Percentiles rank a stretch among this genome's conserved stretches.
Conservation (phyloP, 306 rosid species). For the Dalbergia cochinchinensis region DNA sequence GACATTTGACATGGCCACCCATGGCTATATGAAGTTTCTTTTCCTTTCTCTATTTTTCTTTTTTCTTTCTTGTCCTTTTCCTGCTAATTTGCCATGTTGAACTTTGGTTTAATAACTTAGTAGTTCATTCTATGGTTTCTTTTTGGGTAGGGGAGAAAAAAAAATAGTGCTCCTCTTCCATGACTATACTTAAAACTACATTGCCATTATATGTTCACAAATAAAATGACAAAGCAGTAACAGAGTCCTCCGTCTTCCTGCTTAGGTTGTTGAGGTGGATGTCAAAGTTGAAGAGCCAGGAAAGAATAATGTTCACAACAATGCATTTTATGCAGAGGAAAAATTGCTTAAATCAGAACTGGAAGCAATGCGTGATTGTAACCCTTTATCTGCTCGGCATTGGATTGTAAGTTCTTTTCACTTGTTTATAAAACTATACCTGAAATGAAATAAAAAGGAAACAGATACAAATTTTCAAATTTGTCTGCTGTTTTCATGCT, state of each 20-base stretch:
- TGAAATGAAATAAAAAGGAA: neutral
- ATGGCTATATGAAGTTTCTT: slow-evolving; percentile 6
- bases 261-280: slow-evolving; percentile 75
- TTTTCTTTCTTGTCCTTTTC: neutral
- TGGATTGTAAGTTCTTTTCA: slow-evolving; percentile 65
- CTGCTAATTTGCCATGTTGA: neutral
- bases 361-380: slow-evolving; percentile 76
- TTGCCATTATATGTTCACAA: neutral
- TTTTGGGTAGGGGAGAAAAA: neutral
- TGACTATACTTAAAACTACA: neutral
- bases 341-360: slow-evolving; percentile 66
- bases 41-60: neutral
- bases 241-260: slow-evolving; percentile 8
- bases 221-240: slow-evolving; percentile 32
- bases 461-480: neutral
- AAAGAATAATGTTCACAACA: slow-evolving; percentile 69
- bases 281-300: slow-evolving; percentile 77
- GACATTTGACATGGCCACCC: neutral
- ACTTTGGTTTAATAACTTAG: slow-evolving; percentile 5
- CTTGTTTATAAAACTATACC: neutral
- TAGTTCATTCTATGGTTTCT: slow-evolving; percentile 6
- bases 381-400: slow-evolving; percentile 75
- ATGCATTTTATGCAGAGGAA: slow-evolving; percentile 81
- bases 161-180: neutral
- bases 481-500: slow-evolving; percentile 17